Evolutionary conservation across 1,139 yeast species (phyloP), one percentile per base, ranked within the genome.

Genomic region (Geotrichum fermentans): DNA sequence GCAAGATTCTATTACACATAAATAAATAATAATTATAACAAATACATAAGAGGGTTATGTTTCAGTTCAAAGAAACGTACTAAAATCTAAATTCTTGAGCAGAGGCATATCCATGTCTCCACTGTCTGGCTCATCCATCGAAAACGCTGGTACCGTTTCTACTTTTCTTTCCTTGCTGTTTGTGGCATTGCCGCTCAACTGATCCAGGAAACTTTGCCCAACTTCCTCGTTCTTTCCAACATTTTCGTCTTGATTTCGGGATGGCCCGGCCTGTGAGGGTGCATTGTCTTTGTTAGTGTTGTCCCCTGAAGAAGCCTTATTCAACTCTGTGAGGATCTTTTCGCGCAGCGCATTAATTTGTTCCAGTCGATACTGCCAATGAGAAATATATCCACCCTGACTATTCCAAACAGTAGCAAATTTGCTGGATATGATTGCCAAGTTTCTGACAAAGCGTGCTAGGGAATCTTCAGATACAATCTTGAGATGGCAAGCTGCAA

Each of bases 351-450:
- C 65, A 17, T 68, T 61, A 42, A 84, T 73, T 56, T 83, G 88
- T 50, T 73, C 76, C 51, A 79, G 74, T 52, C 95, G 68, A 56
- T 78, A 79, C 16, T 78, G 72, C 94, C 95, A 85, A 59, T 76
- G 80, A 21, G 83, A 74, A 8, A 73, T 70, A 61, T 73, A 80
- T 44, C 72, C 70, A 6, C 78, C 81, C 24, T 72, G 70, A 11
- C 74, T 69, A 58, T 82, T 84, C 88, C 92, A 85, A 8, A 82
- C 82, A 26, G 76, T 75, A 0, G 95, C 89, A 66, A 86, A 84
- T 52, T 81, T 82, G 55, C 79, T 77, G 2, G 90, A 83, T 43
- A 82, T 73, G 21, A 83, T 65, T 1, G 86, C 80, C 53, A 84
- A 66, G 53, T 82, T 83, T 43, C 95, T 72, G 11, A 87, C 77